These are phyloP conservation scores for Syzygium grande DNA, from an alignment of 345 rosid genomes.

Conservation along the genomic window DNA sequence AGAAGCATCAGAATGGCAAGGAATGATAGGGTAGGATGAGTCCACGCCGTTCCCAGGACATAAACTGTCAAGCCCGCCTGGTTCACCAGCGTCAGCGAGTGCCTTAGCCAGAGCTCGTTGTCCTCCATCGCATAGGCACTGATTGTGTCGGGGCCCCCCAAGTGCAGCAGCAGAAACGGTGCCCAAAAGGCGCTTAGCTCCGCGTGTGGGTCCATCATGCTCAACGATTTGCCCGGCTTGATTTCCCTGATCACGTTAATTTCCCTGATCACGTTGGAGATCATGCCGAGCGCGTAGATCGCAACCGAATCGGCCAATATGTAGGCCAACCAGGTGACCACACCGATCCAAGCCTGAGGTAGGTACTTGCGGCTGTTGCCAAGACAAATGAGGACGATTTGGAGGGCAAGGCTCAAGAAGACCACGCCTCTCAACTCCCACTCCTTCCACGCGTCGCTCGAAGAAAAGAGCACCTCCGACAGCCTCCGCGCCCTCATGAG, in stretches of 20 bases:
- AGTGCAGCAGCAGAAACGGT: neutral
- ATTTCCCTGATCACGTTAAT: neutral
- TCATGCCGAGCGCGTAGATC: constrained; percentile 1
- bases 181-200: neutral
- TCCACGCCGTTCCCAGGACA: neutral
- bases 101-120: neutral
- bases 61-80: rapidly evolving
- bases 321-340: constrained; percentile 10
- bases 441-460: constrained; percentile 1
- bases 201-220: neutral
- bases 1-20: neutral
- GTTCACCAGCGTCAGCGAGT: rapidly evolving
- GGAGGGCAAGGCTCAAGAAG: constrained; percentile 11
- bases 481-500: rapidly evolving
- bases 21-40: rapidly evolving
- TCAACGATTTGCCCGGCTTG: rapidly evolving
- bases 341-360: neutral
- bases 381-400: neutral
- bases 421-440: constrained; percentile 7
- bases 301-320: constrained; percentile 11
- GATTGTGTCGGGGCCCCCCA: neutral
- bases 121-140: neutral
- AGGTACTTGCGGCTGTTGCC: constrained; percentile 2
- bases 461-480: neutral
- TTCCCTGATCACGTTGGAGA: neutral